Evolutionary conservation across 768 basidiomycete genomes (phyloP).

Genomic region (Collybiopsis confluens): DNA sequence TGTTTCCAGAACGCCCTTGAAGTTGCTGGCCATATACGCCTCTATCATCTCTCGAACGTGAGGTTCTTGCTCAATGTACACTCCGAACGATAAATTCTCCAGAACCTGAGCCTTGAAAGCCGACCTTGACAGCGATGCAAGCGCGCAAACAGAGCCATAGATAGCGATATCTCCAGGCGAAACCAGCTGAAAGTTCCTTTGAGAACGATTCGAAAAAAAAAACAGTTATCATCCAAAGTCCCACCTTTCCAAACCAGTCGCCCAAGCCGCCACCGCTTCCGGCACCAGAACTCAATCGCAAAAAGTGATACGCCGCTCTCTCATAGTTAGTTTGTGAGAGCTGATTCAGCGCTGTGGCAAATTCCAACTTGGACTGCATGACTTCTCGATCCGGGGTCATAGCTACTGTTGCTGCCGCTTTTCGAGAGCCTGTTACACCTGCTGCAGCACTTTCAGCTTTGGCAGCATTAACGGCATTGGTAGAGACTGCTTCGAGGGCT

Average conservation of each 20-base stretch:
- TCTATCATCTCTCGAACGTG: constrained; percentile 85
- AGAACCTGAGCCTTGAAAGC: constrained; percentile 65
- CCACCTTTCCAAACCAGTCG: constrained; percentile 74
- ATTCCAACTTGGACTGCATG: constrained; percentile 74
- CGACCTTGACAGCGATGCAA: constrained; percentile 70
- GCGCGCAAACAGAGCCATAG: constrained; percentile 79
- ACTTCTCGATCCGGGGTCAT: constrained; percentile 60
- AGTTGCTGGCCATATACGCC: constrained; percentile 82
- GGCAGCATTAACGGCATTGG: constrained; percentile 27
- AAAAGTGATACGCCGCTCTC: constrained; percentile 72
- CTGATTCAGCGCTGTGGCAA: constrained; percentile 74
- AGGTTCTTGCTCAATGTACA: constrained; percentile 82
- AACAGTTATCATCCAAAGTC: constrained; percentile 4
- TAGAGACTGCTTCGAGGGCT: constrained; percentile 63
- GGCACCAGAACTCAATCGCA: constrained; percentile 58
- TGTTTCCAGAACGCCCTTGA: constrained; percentile 76
- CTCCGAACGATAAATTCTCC: constrained; percentile 65
- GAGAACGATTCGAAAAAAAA: not conserved
- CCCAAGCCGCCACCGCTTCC: constrained; percentile 46
- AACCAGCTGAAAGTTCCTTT: constrained; percentile 47
- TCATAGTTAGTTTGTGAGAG: constrained; percentile 72
- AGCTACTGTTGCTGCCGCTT: constrained; percentile 22
- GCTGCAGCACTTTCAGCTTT: constrained; percentile 16
- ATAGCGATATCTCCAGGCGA: constrained; percentile 82
- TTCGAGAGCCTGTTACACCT: constrained; percentile 15